A percentile compares a stretch with the other conserved stretches of the same genome.
phyloP scores from a whole-genome alignment of 805 yeast genomes.

The Suhomyces vadensis region DNA sequence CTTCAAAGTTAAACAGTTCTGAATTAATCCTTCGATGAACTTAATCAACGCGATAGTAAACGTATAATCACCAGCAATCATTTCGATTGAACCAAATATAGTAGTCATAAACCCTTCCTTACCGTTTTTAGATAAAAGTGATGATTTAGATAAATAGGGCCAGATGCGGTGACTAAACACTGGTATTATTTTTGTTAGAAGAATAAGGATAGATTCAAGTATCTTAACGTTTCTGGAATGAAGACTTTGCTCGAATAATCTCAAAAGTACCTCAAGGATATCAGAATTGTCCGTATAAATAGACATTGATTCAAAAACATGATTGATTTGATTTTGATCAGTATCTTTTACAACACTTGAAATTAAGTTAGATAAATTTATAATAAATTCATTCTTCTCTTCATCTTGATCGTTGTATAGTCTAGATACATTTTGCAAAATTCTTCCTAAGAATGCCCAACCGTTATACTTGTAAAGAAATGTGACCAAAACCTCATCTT shows the following conservation, averaged over 20 bases:
- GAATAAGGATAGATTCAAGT: constrained; percentile 46
- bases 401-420: constrained; percentile 36
- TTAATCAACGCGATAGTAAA: constrained; percentile 64
- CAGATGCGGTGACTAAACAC: constrained; percentile 69
- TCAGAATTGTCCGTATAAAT: constrained; percentile 57
- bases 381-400: constrained; percentile 41
- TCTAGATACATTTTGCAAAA: constrained; percentile 62
- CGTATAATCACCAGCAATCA: constrained; percentile 62
- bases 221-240: constrained; percentile 52
- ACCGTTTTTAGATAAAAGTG: constrained; percentile 57
- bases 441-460: constrained; percentile 82
- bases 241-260: constrained; percentile 67
- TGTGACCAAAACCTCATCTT: constrained; percentile 48
- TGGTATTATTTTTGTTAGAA: constrained; percentile 50
- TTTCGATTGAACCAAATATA: constrained; percentile 71
- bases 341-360: constrained; percentile 46
- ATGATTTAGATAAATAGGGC: constrained; percentile 71
- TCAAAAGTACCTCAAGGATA: constrained; percentile 59
- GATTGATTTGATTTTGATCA: constrained; percentile 27
- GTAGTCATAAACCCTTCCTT: constrained; percentile 64
- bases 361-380: constrained; percentile 53
- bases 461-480: constrained; percentile 79
- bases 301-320: constrained; percentile 42
- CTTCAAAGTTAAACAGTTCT: constrained; percentile 46
- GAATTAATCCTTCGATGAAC: constrained; percentile 53